Evolutionary conservation across 2,329 filamentous ascomycete genomes (phyloP).

Genomic region (Penicillium psychrosexuale): DNA sequence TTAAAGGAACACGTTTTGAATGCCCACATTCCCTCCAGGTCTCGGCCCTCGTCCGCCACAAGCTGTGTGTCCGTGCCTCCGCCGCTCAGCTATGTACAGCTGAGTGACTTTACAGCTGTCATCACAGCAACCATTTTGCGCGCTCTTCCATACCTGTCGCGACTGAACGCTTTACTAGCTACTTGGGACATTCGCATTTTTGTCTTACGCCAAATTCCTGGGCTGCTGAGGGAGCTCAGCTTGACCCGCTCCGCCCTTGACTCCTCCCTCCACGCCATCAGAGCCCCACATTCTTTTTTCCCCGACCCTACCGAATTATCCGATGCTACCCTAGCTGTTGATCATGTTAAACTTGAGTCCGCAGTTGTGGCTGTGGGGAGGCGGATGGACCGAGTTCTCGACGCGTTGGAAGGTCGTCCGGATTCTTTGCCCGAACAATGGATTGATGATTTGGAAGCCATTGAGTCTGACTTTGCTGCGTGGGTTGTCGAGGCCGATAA

Average conservation of each 20-base stretch:
- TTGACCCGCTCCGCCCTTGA: slow-evolving; percentile 35
- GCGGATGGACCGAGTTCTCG: slow-evolving; percentile 78
- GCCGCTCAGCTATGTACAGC: slow-evolving; percentile 57
- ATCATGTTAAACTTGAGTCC: slow-evolving; percentile 58
- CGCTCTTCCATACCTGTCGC: slow-evolving; percentile 75
- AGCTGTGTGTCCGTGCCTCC: slow-evolving; percentile 43
- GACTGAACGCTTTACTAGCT: slow-evolving; percentile 67
- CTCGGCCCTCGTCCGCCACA: slow-evolving; percentile 50
- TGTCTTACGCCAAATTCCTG: slow-evolving; percentile 70
- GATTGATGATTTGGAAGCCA: slow-evolving; percentile 78
- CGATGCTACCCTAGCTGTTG: slow-evolving; percentile 40
- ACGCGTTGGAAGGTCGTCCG: slow-evolving; percentile 75
- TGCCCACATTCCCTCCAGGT: slow-evolving; percentile 67
- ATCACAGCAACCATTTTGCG: slow-evolving; percentile 91
- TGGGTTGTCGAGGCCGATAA: slow-evolving; percentile 79
- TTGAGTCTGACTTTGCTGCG: slow-evolving; percentile 73
- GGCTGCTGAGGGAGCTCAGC: slow-evolving; percentile 63
- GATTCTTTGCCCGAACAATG: slow-evolving; percentile 83
- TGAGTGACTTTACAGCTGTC: slow-evolving; percentile 87
- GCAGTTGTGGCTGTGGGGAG: slow-evolving; percentile 69
- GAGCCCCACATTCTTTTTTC: slow-evolving; percentile 23
- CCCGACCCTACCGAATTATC: slow-evolving; percentile 27
- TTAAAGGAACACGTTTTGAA: slow-evolving; percentile 84
- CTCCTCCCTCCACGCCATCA: slow-evolving; percentile 32
- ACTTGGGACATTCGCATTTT: slow-evolving; percentile 74